Evolutionary conservation across 2,329 filamentous ascomycete genomes (phyloP), one percentile per base, ranked within the genome.

Genomic region (Geosmithia morbida): DNA sequence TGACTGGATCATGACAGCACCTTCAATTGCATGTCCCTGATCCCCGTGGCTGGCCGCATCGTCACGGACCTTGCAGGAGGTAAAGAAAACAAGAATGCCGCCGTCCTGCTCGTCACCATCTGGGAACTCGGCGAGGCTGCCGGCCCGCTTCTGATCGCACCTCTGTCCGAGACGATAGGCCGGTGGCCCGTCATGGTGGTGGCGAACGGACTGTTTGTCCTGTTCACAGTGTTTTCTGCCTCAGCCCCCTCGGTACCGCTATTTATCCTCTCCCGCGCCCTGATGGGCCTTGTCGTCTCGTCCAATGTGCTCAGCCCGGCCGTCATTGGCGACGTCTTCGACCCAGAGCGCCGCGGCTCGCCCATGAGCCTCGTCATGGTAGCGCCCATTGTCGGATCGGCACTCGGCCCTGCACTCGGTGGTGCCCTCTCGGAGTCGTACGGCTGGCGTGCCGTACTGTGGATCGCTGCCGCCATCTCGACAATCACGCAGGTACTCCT

Each of bases 111-210:
- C 47, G 78, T 87, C 8, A 84, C 81, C 1, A 77, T 85, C 50
- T 83, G 82, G 69, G 75, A 87, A 50, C 70, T 85, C 0, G 81
- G 82, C 51, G 77, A 81, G 53, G 74, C 74, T 2, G 71, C 76
- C 7, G 79, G 78, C 0, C 78, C 79, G 1, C 60, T 74, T 1
- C 60, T 81, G 30, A 75, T 80, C 54, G 79, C 77, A 10, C 80
- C 81, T 0, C 59, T 83, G 5, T 79, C 72, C 7, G 81, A 85
- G 59, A 61, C 77, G 11, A 71, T 72, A 52, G 77, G 78, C 37
- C 71, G 77, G 1, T 68, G 71, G 48, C 66, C 67, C 4, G 68
- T 81, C 46, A 67, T 80, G 53, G 73, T 77, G 57, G 58, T 56
- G 6, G 70, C 68, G 56, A 79, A 77, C 54, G 49, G 66, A 6